Base-by-base conservation (phyloP, 2,329 filamentous ascomycete species). In the Fusarium drepaniforme region DNA sequence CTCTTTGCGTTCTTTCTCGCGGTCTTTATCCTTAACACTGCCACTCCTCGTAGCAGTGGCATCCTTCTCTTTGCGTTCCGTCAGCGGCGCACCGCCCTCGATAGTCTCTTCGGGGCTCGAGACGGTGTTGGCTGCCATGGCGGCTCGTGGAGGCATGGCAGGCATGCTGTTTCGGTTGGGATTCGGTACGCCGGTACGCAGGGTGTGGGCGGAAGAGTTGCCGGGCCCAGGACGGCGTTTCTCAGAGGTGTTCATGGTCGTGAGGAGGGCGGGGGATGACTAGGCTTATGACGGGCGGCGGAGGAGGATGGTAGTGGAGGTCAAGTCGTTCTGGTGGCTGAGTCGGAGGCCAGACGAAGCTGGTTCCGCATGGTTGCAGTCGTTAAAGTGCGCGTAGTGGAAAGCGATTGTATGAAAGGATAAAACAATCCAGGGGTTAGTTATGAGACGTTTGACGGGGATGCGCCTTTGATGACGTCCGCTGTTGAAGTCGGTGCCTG, bases 171-270 rank as follows among this genome's bases (percentile, higher is more conserved):
- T 78, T 69, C 80, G 76, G 56, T 76, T 77, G 62, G 81, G 81
- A 46, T 70, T 82, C 69, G 68, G 81, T 62, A 72, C 82, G 81
- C 66, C 60, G 62, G 69, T 65, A 40, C 71, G 73, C 18, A 70
- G 18, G 51, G 68, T 68, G 70, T 73, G 68, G 63, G 65, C 75
- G 73, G 67, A 72, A 68, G 70, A 78, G 78, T 71, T 73, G 65
- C 79, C 80, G 62, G 74, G 51, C 42, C 75, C 79, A 65, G 79
- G 82, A 72, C 86, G 85, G 77, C 86, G 85, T 80, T 86, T 88
- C 70, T 88, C 85, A 57, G 85, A 80, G 53, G 81, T 75, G 72
- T 82, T 84, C 85, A 86, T 87, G 60, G 69, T 69, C 37, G 61
- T 56, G 64, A 60, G 56, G 56, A 67, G 66, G 64, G 68, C 64